These are phyloP conservation scores for Paraphoma chrysanthemicola DNA, from an alignment of 2,329 filamentous ascomycete genomes.

Conservation along the genomic window DNA sequence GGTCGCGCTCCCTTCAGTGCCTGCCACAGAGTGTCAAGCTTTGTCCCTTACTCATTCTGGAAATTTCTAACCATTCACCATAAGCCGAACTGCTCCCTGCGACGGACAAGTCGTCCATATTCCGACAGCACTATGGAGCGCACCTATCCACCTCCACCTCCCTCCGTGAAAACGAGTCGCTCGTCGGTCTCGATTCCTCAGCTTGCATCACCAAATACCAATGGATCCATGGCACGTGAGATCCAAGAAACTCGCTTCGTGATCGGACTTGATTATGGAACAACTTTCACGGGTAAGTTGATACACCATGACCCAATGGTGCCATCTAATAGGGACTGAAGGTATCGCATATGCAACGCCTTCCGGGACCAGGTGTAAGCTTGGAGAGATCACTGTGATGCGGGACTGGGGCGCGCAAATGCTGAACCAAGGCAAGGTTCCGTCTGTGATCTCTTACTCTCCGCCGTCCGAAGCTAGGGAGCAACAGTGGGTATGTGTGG, in stretches of 20 bases:
- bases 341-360: slow-evolving; percentile 20
- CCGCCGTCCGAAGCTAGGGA: slow-evolving; percentile 5
- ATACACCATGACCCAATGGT: neutral
- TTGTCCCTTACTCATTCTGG: too few species aligned
- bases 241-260: slow-evolving; percentile 15
- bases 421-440: slow-evolving; percentile 33
- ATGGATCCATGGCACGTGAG: neutral
- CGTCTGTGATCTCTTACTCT: slow-evolving; percentile 40
- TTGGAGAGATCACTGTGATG: slow-evolving; percentile 32
- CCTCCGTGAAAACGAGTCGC: neutral
- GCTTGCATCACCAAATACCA: neutral
- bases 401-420: slow-evolving; percentile 30
- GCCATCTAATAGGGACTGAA: slow-evolving; percentile 1
- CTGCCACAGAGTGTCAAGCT: too few species aligned
- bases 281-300: slow-evolving; percentile 21
- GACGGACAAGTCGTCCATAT: neutral
- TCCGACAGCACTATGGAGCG: neutral
- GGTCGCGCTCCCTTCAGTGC: too few species aligned
- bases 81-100: too few species aligned
- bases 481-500: slow-evolving; percentile 22
- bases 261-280: slow-evolving; percentile 30
- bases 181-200: neutral
- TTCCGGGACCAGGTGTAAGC: slow-evolving; percentile 4
- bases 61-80: too few species aligned
- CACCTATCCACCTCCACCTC: neutral